Base-by-base conservation (phyloP, 768 basidiomycete species). In the Stropharia rugosoannulata region DNA sequence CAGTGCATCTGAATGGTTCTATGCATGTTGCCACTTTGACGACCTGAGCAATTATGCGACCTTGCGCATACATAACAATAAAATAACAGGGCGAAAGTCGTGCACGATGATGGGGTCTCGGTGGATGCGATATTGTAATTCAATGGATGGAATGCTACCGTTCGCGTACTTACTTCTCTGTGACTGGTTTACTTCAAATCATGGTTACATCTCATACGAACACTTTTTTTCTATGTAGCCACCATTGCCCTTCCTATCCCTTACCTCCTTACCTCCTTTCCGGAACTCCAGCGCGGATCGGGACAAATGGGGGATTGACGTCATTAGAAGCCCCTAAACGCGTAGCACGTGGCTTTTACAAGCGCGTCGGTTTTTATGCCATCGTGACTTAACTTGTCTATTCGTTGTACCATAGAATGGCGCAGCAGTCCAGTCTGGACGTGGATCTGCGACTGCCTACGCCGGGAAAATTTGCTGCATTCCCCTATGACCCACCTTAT, bases 401-500 rank as follows among this genome's bases (percentile, higher is more conserved):
- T 22, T 22, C 4, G 22, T 4, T 22, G 22, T 22, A 22, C 22
- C 29, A 10, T 32, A 32, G 9, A 32, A 32, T 32, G 29, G 29
- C 29, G 9, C 29, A 32, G 29, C 29, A 32, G 29, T 32, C 29
- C 5, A 32, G 29, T 32, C 9, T 32, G 6, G 29, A 32, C 29
- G 29, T 70, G 68, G 61, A 62, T 38, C 66, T 80, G 43, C 67
- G 72, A 15, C 75, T 96, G 4, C 71, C 83, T 1, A 88, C 88
- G 0, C 95, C 94, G 0, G 64, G 70, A 1, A 62, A 63, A 1
- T 97, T 97, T 66, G 76, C 86, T 8, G 83, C 83, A 2, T 98
- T 98, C 66, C 95, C 95, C 0, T 97, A 89, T 64, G 75, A 82
- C 13, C 76, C 84, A 4, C 94, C 94, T 2, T 96, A 96, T 67